Conservation (phyloP, 441 rosid species). For the Aquilaria agallochum region DNA sequence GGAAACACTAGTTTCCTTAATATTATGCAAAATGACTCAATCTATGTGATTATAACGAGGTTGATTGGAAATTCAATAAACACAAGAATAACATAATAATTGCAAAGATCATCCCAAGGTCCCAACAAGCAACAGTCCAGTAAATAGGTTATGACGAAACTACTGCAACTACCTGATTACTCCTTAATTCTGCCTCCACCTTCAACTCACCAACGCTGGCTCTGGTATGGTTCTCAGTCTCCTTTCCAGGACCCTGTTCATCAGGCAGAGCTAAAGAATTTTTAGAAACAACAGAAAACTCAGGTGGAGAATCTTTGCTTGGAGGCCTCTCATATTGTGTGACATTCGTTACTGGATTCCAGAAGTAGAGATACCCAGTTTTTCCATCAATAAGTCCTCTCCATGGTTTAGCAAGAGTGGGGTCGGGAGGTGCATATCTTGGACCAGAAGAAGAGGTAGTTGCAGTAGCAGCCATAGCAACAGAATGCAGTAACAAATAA, state of each 20-base stretch:
- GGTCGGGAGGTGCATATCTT: slow-evolving; percentile 87
- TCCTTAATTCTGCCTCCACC: slow-evolving; percentile 35
- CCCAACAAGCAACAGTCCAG: slow-evolving; percentile 1
- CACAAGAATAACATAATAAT: too few species aligned
- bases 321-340: slow-evolving; percentile 86
- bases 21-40: too few species aligned
- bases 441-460: slow-evolving; percentile 51
- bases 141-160: slow-evolving; percentile 1
- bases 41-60: too few species aligned
- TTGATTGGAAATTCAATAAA: too few species aligned
- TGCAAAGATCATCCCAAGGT: too few species aligned
- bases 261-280: slow-evolving; percentile 54
- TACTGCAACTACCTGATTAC: slow-evolving; percentile 38
- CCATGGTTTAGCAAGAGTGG: slow-evolving; percentile 93
- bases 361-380: slow-evolving; percentile 85
- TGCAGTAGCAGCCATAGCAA: slow-evolving; percentile 67
- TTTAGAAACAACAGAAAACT: slow-evolving; percentile 30
- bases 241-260: slow-evolving; percentile 40
- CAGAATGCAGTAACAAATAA: too few species aligned
- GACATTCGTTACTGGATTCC: slow-evolving; percentile 92
- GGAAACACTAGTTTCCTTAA: too few species aligned
- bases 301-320: slow-evolving; percentile 21
- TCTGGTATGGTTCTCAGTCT: slow-evolving; percentile 31
- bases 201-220: slow-evolving; percentile 28
- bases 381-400: slow-evolving; percentile 82